phyloP scores from a whole-genome alignment of 305 asterid species.

The Fraxinus sp. region DNA sequence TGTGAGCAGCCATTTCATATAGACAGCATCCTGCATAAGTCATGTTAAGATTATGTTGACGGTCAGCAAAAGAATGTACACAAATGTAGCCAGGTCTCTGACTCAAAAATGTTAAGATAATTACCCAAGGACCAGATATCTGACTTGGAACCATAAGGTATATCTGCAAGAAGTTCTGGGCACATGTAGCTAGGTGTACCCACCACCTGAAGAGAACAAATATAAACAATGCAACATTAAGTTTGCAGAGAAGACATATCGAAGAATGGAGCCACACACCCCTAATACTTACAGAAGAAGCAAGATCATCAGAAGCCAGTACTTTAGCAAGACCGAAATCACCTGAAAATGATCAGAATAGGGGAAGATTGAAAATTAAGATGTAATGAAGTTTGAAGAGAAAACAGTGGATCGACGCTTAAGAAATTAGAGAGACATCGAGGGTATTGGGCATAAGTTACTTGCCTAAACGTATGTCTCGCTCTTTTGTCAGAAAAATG shows the following conservation, averaged over 20 bases:
- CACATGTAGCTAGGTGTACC: conserved; percentile 99
- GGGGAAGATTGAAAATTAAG: conserved; percentile 14
- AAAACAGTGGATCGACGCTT: background rate
- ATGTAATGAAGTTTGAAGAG: conserved; percentile 3
- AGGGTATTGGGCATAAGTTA: background rate
- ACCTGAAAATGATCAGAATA: conserved; percentile 48
- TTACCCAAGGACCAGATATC: conserved; percentile 99
- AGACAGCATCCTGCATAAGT: conserved; percentile 79
- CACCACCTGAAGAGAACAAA: conserved; percentile 63
- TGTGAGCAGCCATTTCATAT: conserved; percentile 88
- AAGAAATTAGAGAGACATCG: background rate
- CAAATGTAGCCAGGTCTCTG: conserved; percentile 20
- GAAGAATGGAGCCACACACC: conserved; percentile 7
- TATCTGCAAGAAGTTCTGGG: conserved; percentile 99
- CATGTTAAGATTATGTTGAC: background rate
- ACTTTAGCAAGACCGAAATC: conserved; percentile 99
- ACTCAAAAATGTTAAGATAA: conserved; percentile 16
- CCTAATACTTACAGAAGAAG: conserved; percentile 81
- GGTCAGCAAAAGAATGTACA: conserved; percentile 18
- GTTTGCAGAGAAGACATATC: background rate
- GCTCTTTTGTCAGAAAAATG: conserved; percentile 89
- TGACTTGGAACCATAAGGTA: conserved; percentile 97
- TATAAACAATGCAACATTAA: background rate
- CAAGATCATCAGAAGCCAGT: conserved; percentile 81
- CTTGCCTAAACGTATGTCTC: conserved; percentile 91